phyloP scores from a whole-genome alignment of 768 basidiomycete genomes.

The Baorangia bicolor region DNA sequence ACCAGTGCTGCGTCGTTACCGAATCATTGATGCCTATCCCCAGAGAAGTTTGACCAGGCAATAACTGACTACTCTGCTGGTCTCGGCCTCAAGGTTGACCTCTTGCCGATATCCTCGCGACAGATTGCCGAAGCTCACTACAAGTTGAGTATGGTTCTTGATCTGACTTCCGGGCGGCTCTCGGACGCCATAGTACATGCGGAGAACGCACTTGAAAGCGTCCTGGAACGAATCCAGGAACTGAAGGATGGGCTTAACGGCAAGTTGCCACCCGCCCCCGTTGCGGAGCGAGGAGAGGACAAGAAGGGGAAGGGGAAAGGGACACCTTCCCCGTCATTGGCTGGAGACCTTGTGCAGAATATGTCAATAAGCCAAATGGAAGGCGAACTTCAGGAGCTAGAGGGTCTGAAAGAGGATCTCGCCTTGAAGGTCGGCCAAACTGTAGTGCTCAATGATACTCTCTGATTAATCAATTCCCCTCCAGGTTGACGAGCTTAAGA shows the following conservation, averaged over 20 bases:
- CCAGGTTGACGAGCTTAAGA: constrained; percentile 90
- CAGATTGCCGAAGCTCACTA: constrained; percentile 94
- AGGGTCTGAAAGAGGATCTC: constrained; percentile 75
- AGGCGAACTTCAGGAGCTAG: constrained; percentile 75
- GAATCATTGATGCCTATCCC: neutral
- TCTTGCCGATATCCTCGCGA: constrained; percentile 85
- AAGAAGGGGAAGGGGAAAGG: constrained; percentile 75
- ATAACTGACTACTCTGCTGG: constrained; percentile 83
- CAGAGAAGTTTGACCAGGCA: constrained; percentile 96
- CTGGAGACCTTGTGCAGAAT: constrained; percentile 55
- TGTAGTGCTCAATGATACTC: neutral
- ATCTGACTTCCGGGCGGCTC: constrained; percentile 83
- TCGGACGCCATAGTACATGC: constrained; percentile 81
- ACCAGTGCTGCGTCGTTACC: neutral
- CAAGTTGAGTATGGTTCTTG: constrained; percentile 90
- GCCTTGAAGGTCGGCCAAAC: constrained; percentile 64
- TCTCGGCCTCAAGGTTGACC: constrained; percentile 64
- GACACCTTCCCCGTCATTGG: constrained; percentile 36
- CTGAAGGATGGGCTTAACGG: constrained; percentile 48
- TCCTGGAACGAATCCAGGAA: constrained; percentile 65
- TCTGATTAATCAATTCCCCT: neutral
- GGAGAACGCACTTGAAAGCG: constrained; percentile 75
- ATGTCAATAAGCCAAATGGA: constrained; percentile 76
- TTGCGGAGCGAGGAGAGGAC: constrained; percentile 35
- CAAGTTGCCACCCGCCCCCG: constrained; percentile 34